phyloP scores from a whole-genome alignment of 345 rosid genomes.

The Hirschfeldia incana region DNA sequence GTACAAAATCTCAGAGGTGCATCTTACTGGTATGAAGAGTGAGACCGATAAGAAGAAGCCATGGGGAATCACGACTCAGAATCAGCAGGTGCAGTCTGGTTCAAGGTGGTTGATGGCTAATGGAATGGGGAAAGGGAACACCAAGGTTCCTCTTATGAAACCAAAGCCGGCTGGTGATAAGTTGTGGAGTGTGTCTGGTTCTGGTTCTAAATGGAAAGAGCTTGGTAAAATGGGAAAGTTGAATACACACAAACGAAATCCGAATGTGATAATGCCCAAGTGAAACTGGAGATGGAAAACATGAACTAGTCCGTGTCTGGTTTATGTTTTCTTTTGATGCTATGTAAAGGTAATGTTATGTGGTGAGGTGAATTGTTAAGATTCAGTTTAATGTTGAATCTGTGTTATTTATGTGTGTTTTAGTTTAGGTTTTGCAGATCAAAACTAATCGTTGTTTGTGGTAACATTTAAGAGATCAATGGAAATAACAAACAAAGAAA shows the following conservation, averaged over 20 bases:
- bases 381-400: constrained; percentile 2
- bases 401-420: not conserved
- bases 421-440: constrained; percentile 27
- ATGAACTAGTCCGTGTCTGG: not conserved
- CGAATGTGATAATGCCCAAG: constrained; percentile 49
- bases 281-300: constrained; percentile 14
- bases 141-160: constrained; percentile 51
- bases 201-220: constrained; percentile 67
- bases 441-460: constrained; percentile 15
- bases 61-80: constrained; percentile 68
- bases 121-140: constrained; percentile 92
- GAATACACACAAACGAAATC: constrained; percentile 55
- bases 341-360: constrained; percentile 11
- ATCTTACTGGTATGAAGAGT: constrained; percentile 70
- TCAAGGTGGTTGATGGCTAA: constrained; percentile 91
- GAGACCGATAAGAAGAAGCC: constrained; percentile 67
- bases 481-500: not conserved
- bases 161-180: constrained; percentile 62
- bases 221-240: constrained; percentile 45
- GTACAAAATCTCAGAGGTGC: constrained; percentile 76
- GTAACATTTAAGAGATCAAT: constrained; percentile 17
- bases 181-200: constrained; percentile 87
- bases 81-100: constrained; percentile 91
- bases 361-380: constrained; percentile 4
- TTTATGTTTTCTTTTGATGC: not conserved